Evolutionary conservation across 2,329 filamentous ascomycete genomes (phyloP), one percentile per base, ranked within the genome.

Genomic region (Pestalotiopsis sp.): DNA sequence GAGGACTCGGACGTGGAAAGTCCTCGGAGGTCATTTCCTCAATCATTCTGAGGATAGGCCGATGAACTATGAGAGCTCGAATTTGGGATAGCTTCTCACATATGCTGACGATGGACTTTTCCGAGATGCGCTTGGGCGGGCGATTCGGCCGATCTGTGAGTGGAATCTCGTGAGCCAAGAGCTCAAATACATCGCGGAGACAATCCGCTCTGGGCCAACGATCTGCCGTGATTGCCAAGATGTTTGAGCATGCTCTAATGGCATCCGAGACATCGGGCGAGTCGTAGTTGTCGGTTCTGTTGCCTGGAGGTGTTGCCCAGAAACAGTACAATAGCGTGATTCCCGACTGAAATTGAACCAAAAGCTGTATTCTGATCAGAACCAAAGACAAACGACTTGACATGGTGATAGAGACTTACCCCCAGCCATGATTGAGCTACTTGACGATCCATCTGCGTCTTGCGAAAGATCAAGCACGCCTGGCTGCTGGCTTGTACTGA

Each of bases 321-420:
- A 79, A 79, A 69, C 78, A 80, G 69, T 80, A 80, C 4, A 81
- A 67, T 2, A 81, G 73, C 0, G 78, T 78, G 1, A 80, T 74
- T 9, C 79, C 79, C 4, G 75, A 79, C 68, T 80, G 77, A 67
- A 80, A 81, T 68, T 78, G 77, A 4, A 73, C 70, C 0, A 78
- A 20, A 11, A 65, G 27, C 38, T 65, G 49, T 5, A 14, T 20
- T 27, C 20, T 14, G 17, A 17, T 65, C 20, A 65, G 36, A 23
- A n/a, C 31, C 4, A 31, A 25, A 2, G 31, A 36, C 7, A 41
- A 5, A 3, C 23, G 23, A 12, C 9, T 36, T 39, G 60, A 17
- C 11, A 13, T 3, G 36, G 2, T 20, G n/a, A 23, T 13, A 27
- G 12, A 3, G 12, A 56, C 62, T n/a, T 52, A 65, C 62, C 4